These are phyloP conservation scores for Didymella keratinophila DNA, from an alignment of 2,329 filamentous ascomycete species.

Conservation along the genomic window DNA sequence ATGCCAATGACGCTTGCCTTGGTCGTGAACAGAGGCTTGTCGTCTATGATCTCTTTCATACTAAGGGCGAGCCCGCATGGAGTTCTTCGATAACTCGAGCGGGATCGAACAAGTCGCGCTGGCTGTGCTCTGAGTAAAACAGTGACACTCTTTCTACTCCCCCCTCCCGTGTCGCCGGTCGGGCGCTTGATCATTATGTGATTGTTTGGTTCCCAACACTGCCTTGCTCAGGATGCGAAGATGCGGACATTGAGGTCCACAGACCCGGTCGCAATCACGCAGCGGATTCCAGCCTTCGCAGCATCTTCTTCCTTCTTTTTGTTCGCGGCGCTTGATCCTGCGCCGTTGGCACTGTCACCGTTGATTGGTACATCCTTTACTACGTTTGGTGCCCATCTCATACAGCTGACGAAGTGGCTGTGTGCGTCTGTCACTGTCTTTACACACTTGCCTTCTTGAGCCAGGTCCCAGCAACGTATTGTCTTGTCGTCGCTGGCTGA, in stretches of 20 bases:
- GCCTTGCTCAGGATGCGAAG: constrained; percentile 66
- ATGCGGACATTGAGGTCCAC: constrained; percentile 82
- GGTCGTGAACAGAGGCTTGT: not conserved
- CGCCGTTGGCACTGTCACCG: constrained; percentile 53
- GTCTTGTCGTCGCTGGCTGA: constrained; percentile 91
- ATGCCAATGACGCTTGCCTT: not conserved
- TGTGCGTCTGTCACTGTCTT: constrained; percentile 81
- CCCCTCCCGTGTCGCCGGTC: not conserved
- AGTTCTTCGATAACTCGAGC: not conserved
- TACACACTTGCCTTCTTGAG: constrained; percentile 88
- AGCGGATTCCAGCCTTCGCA: constrained; percentile 73
- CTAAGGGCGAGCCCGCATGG: not conserved
- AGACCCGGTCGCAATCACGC: constrained; percentile 86
- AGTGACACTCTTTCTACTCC: not conserved
- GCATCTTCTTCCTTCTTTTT: constrained; percentile 62
- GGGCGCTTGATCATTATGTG: not conserved
- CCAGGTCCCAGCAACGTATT: constrained; percentile 90
- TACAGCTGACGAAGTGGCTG: constrained; percentile 82
- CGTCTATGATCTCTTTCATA: not conserved
- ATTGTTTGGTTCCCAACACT: not conserved
- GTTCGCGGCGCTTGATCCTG: constrained; percentile 52
- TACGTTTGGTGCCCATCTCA: constrained; percentile 85
- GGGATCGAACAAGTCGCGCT: not conserved
- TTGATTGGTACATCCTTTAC: constrained; percentile 64
- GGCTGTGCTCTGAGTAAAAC: not conserved